Conservation (phyloP, 306 rosid genomes). For the Castanospermum australe region DNA sequence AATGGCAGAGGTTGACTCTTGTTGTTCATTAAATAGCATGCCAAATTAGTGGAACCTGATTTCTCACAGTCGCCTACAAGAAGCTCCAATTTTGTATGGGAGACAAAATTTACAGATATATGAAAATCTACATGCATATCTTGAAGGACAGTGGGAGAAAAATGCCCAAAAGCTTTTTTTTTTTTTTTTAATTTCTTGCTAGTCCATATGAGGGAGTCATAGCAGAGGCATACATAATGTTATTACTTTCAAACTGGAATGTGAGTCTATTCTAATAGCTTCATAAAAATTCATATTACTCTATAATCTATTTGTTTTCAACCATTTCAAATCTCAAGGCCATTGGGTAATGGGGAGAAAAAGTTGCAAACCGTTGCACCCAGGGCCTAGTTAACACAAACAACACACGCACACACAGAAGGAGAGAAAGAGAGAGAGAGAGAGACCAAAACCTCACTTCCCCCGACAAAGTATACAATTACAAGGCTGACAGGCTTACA, state of each 20-base stretch:
- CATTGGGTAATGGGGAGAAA: neutral
- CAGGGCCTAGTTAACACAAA: neutral
- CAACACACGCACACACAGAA: too few species aligned
- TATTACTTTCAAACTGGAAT: neutral
- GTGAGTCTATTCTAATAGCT: neutral
- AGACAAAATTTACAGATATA: neutral
- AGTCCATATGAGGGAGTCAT: neutral
- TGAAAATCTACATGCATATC: neutral
- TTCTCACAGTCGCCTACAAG: neutral
- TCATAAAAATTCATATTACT: neutral
- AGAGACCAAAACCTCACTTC: neutral
- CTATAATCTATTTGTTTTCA: neutral
- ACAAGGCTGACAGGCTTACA: conserved; percentile 48
- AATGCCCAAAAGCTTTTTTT: neutral
- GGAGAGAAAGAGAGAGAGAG: neutral
- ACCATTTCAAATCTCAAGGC: neutral
- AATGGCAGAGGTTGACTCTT: conserved; percentile 13
- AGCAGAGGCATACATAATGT: conserved; percentile 3
- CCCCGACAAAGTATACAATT: neutral
- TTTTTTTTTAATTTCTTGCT: neutral
- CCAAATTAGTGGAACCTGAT: neutral
- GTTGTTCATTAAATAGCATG: neutral
- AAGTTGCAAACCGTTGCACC: neutral
- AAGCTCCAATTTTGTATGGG: neutral
- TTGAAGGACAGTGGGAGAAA: neutral